Base-by-base conservation (phyloP, 176 grass and related monocot species). In the bread wheat (Triticum aestivum) region DNA sequence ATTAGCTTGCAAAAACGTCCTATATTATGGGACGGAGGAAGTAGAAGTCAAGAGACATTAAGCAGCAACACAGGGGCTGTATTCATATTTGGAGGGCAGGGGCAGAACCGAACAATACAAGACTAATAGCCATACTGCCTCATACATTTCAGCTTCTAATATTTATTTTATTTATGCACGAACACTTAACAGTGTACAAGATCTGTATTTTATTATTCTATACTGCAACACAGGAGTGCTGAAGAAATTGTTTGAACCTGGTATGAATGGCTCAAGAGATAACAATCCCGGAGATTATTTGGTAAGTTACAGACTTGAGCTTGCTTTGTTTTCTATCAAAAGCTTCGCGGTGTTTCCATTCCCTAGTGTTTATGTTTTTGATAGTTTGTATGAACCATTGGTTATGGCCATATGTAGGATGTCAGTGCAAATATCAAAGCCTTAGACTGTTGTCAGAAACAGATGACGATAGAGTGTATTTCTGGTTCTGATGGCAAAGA, bases 401-500 rank as follows among this genome's bases (percentile, higher is more conserved):
- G 42, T 84, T 18, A 73, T 90, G 81, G 37, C 37, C n/a, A 92
- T 41, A 10, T 93, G 38, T 87, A 99, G 97, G 90, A 76, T 85
- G 70, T 66, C 32, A 83, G 74, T 75, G 64, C 65, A 91, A 93
- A 93, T n/a, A 47, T 20, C 9, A 83, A 88, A 42, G 21, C 20
- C 87, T 85, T 85, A 73, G 62, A 74, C 38, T 77, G 32, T 80
- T 27, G 81, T 68, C 73, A 87, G 34, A 87, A 70, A 73, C 84
- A 83, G 47, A 92, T 98, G 89, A 78, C 65, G 13, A 24, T 96
- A 86, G 90, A 99, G 67, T 89, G 84, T 73, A 65, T 96, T 85
- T 94, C 94, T 78, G 83, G 90, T 71, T 91, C 92, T 65, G 87
- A 96, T 94, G 97, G 97, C 76, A 99, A 96, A 87, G 87, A 93